phyloP scores from a whole-genome alignment of 257 asterid species.

The Penstemon newberryi region DNA sequence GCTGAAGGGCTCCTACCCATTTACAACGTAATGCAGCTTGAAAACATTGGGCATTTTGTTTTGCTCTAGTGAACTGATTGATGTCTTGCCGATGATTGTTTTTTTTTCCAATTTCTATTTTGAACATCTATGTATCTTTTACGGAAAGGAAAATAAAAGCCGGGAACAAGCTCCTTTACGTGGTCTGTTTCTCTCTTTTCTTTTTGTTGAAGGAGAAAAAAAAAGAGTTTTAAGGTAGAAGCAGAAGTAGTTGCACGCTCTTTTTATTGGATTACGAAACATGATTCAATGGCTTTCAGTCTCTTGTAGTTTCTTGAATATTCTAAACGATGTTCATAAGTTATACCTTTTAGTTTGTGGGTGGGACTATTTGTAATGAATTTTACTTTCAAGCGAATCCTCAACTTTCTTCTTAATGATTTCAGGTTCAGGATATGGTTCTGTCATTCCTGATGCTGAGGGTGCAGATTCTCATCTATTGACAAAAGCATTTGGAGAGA shows the following conservation, averaged over 20 bases:
- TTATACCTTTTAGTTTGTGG: constrained; percentile 3
- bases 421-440: constrained; percentile 90
- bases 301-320: constrained; percentile 11
- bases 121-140: no score
- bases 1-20: neutral
- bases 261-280: constrained; percentile 1
- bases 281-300: neutral
- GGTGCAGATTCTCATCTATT: constrained; percentile 71
- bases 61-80: neutral
- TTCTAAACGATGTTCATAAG: neutral
- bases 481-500: constrained; percentile 70
- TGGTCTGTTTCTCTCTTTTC: neutral
- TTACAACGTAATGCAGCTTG: neutral
- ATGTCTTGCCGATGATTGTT: no score
- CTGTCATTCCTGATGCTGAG: constrained; percentile 74
- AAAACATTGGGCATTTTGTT: neutral
- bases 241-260: neutral
- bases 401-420: constrained; percentile 23
- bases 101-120: no score
- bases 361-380: neutral
- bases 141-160: neutral
- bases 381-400: constrained; percentile 9
- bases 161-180: neutral
- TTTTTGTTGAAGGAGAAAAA: neutral
- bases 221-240: neutral